Percentiles rank a stretch among this genome's conserved stretches.
phyloP scores from a whole-genome alignment of 2,329 filamentous ascomycete genomes.

The Hypoxylon sp. region DNA sequence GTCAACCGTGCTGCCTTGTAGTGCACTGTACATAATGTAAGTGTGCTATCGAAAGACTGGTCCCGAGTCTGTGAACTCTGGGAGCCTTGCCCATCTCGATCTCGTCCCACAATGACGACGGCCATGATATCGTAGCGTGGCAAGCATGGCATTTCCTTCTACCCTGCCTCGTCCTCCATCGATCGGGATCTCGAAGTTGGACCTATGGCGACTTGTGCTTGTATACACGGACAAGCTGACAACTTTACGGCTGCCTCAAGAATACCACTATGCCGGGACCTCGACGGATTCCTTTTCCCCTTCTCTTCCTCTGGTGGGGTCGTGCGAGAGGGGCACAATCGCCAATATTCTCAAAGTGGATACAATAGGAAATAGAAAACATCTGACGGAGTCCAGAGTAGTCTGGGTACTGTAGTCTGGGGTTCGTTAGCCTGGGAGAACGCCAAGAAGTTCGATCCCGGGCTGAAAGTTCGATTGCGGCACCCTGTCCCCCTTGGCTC shows the following conservation, averaged over 20 bases:
- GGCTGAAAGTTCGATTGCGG: constrained; percentile 50
- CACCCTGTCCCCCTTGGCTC: constrained; percentile 37
- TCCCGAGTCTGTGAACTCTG: too few species aligned
- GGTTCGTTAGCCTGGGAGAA: constrained; percentile 34
- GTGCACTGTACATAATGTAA: too few species aligned
- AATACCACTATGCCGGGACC: constrained; percentile 38
- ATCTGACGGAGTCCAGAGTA: constrained; percentile 36
- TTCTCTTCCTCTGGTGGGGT: constrained; percentile 24
- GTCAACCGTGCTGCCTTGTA: too few species aligned
- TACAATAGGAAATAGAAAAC: constrained; percentile 38
- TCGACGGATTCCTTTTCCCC: not conserved
- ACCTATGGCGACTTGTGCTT: constrained; percentile 15
- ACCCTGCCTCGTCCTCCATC: constrained; percentile 17
- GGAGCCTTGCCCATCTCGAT: too few species aligned
- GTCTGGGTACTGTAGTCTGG: too few species aligned
- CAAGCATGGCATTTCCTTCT: constrained; percentile 17
- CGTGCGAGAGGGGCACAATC: constrained; percentile 22
- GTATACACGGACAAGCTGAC: constrained; percentile 18
- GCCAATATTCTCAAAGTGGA: constrained; percentile 24
- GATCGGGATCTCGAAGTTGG: constrained; percentile 30
- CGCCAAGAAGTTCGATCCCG: constrained; percentile 49
- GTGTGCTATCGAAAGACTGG: too few species aligned
- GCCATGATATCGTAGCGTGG: constrained; percentile 9
- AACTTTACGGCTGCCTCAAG: constrained; percentile 26
- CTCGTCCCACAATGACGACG: constrained; percentile 44